Evolutionary conservation across 176 grass and related monocot genomes (phyloP), one percentile per base, ranked within the genome.

Genomic region (Lolium multiflorum): DNA sequence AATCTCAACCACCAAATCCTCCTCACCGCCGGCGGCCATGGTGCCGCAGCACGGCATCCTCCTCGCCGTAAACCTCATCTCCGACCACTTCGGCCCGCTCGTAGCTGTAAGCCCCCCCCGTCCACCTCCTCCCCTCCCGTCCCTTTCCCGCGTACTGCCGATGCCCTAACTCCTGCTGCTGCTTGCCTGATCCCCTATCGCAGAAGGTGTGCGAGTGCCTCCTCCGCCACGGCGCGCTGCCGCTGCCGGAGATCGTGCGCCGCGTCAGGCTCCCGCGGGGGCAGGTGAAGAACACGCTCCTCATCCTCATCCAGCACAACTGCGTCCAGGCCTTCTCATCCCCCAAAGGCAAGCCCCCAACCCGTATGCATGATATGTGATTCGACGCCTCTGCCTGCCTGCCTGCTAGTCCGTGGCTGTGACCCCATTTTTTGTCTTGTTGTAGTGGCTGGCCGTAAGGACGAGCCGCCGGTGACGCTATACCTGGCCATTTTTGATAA

Each of bases 221-320:
- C 20, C 92, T 96, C 69, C 86, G 57, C 63, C 85, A 80, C 31
- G 89, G 94, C 18, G 26, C 90, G 63, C 92, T 98, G 9, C 81
- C 87, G 20, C 84, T 98, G 56, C 79, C 73, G 37, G 97, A 98
- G 46, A 82, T 98, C 69, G 52, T 81, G 72, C 87, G 88, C 49
- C 87, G 81, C 79, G 67, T 93, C 20, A 28, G 87, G 26, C 83
- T 92, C 76, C 79, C 86, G 2, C 59, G 39, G 7, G 66, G 50
- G 21, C 82, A 92, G 62, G 88, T 91, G 70, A 98, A 98, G 93
- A 98, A 98, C 18, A 86, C 90, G 13, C 94, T 96, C 52, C 92
- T 96, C 62, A 76, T 96, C 81, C 94, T 98, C 71, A 90, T 98
- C 86, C 94, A 96, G 77, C 94, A 98, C 85, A 98, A 91, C 76